Evolutionary conservation across 805 yeast genomes (phyloP).

Genomic region (Wickerhamiella bombiphila): DNA sequence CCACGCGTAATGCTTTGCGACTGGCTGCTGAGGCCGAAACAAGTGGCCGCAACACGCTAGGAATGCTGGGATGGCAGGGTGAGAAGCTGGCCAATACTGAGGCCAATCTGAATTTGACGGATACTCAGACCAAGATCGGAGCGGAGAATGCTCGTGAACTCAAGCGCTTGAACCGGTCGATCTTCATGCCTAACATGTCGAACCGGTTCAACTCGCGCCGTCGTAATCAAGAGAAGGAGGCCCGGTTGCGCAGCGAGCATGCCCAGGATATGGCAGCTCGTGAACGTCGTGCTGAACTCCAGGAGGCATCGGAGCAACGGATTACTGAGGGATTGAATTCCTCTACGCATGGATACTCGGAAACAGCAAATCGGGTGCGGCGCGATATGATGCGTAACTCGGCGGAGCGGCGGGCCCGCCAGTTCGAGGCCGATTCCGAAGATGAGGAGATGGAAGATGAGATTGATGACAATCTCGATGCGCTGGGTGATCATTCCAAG

Average conservation of each 20-base stretch:
- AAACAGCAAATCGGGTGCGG: constrained; percentile 30
- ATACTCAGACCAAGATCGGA: constrained; percentile 68
- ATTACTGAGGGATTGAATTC: constrained; percentile 35
- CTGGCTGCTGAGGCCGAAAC: constrained; percentile 60
- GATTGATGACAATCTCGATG: constrained; percentile 68
- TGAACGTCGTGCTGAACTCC: constrained; percentile 43
- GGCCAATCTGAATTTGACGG: constrained; percentile 57
- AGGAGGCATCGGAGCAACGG: constrained; percentile 54
- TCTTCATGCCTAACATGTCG: constrained; percentile 62
- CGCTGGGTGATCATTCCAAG: constrained; percentile 51
- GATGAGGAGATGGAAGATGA: constrained; percentile 89
- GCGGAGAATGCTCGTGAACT: constrained; percentile 71
- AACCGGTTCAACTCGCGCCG: constrained; percentile 84
- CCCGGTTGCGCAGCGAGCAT: constrained; percentile 44
- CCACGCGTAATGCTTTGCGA: constrained; percentile 68
- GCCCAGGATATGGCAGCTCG: constrained; percentile 46
- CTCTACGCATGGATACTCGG: constrained; percentile 15
- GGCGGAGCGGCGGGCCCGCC: constrained; percentile 23
- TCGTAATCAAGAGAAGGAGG: constrained; percentile 60
- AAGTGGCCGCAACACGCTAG: constrained; percentile 68
- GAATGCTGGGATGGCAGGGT: constrained; percentile 87
- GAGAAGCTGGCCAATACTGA: constrained; percentile 74
- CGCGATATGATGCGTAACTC: constrained; percentile 35
- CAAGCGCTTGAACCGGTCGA: constrained; percentile 61
- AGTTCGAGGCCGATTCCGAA: constrained; percentile 66